Conservation (phyloP, 2,329 filamentous ascomycete genomes). For the Spiromastix sp. region DNA sequence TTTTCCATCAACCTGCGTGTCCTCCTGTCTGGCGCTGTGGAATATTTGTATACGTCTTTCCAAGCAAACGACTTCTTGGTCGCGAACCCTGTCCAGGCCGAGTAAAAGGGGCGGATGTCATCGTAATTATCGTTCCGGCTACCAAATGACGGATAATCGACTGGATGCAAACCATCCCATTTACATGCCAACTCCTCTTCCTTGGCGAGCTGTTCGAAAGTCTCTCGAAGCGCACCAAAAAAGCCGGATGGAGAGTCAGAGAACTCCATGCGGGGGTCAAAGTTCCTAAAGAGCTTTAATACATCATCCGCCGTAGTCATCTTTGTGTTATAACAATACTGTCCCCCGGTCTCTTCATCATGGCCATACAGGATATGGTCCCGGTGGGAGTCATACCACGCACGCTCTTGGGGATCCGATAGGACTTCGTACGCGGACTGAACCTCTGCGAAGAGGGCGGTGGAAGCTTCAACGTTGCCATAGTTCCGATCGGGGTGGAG, state of each 20-base stretch:
- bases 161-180: slow-evolving; percentile 50
- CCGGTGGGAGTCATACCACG: slow-evolving; percentile 95
- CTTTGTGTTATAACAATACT: slow-evolving; percentile 58
- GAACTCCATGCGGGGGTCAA: slow-evolving; percentile 68
- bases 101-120: slow-evolving; percentile 72
- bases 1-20: slow-evolving; percentile 84
- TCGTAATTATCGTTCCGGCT: slow-evolving; percentile 60
- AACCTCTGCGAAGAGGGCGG: slow-evolving; percentile 77
- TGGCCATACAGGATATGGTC: slow-evolving; percentile 67
- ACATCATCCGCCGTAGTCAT: slow-evolving; percentile 77
- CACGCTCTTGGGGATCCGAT: slow-evolving; percentile 86
- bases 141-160: slow-evolving; percentile 76
- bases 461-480: slow-evolving; percentile 73
- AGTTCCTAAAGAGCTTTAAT: slow-evolving; percentile 64
- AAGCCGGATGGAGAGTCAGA: slow-evolving; percentile 73
- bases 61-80: slow-evolving; percentile 82
- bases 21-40: slow-evolving; percentile 78
- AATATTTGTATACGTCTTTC: slow-evolving; percentile 74
- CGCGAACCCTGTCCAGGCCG: slow-evolving; percentile 66
- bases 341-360: slow-evolving; percentile 34
- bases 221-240: slow-evolving; percentile 65
- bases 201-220: slow-evolving; percentile 67
- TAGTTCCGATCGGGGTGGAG: slow-evolving; percentile 92
- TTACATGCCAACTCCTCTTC: slow-evolving; percentile 71
- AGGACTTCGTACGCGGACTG: slow-evolving; percentile 94